Percentiles rank a stretch among this genome's conserved stretches.
These are phyloP conservation scores for Ogataea pignaliae DNA, from an alignment of 805 yeast species.

Conservation along the genomic window DNA sequence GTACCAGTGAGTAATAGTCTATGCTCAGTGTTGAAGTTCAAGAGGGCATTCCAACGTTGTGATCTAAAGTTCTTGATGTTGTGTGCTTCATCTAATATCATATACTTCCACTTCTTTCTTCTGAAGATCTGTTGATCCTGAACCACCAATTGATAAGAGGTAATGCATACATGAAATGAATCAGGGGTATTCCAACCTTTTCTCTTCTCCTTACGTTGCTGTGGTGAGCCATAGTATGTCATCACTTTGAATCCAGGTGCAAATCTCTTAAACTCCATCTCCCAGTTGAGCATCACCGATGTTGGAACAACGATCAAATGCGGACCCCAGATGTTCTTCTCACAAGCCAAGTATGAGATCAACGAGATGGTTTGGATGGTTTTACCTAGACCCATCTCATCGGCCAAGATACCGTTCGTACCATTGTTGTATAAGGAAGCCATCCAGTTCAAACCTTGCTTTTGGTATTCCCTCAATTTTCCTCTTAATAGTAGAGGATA, in stretches of 20 bases:
- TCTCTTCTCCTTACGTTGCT: conserved; percentile 91
- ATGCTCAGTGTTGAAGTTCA: conserved; percentile 90
- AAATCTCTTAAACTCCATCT: conserved; percentile 96
- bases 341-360: conserved; percentile 85
- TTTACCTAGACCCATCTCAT: conserved; percentile 98
- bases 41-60: conserved; percentile 92
- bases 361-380: conserved; percentile 94
- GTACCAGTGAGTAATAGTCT: conserved; percentile 92
- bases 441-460: conserved; percentile 95
- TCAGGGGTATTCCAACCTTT: conserved; percentile 97
- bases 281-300: conserved; percentile 97
- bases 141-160: conserved; percentile 95
- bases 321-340: conserved; percentile 95
- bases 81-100: conserved; percentile 98
- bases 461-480: conserved; percentile 82
- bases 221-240: conserved; percentile 96
- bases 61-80: conserved; percentile 95
- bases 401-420: conserved; percentile 96
- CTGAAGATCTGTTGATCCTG: conserved; percentile 94
- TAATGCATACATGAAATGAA: conserved; percentile 93
- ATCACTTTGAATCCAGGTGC: conserved; percentile 96
- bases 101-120: conserved; percentile 90
- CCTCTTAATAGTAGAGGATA: conserved; percentile 77
- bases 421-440: conserved; percentile 89
- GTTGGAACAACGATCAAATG: conserved; percentile 97